phyloP scores from a whole-genome alignment of 2,329 filamentous ascomycete genomes.

The Chrysosporium keratinophilum region DNA sequence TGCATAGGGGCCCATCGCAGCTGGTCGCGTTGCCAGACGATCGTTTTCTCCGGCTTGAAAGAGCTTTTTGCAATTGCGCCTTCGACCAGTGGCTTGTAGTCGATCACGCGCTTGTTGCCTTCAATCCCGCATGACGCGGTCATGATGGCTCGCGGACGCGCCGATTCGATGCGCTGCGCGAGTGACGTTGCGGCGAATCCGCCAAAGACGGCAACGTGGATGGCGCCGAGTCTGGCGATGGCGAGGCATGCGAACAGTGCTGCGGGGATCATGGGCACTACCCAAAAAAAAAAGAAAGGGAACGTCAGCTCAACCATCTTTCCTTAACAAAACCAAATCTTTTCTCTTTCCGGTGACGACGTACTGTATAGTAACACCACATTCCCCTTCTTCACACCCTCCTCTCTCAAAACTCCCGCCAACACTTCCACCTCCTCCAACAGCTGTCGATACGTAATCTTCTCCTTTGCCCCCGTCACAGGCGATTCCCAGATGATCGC shows the following conservation, averaged over 20 bases:
- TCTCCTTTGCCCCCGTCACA: constrained; percentile 62
- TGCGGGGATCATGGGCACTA: constrained; percentile 91
- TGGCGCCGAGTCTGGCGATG: constrained; percentile 66
- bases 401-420: constrained; percentile 69
- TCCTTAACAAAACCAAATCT: not conserved
- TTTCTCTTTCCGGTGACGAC: constrained; percentile 25
- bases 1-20: constrained; percentile 61
- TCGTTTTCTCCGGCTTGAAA: constrained; percentile 61
- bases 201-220: constrained; percentile 88
- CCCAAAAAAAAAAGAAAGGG: not conserved
- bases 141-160: constrained; percentile 62
- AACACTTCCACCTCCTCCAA: constrained; percentile 70
- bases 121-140: constrained; percentile 91
- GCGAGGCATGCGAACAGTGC: constrained; percentile 80
- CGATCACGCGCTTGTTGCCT: constrained; percentile 64
- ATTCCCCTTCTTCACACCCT: constrained; percentile 73
- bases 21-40: constrained; percentile 78
- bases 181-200: constrained; percentile 75
- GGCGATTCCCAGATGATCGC: constrained; percentile 85
- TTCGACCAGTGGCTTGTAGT: constrained; percentile 67
- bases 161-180: constrained; percentile 79
- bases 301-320: not conserved
- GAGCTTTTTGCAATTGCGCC: constrained; percentile 57
- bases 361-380: constrained; percentile 81
- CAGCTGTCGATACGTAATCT: constrained; percentile 63